Base-by-base conservation (phyloP, 1,139 yeast genomes). In the Saccharomycopsis crataegensis region DNA sequence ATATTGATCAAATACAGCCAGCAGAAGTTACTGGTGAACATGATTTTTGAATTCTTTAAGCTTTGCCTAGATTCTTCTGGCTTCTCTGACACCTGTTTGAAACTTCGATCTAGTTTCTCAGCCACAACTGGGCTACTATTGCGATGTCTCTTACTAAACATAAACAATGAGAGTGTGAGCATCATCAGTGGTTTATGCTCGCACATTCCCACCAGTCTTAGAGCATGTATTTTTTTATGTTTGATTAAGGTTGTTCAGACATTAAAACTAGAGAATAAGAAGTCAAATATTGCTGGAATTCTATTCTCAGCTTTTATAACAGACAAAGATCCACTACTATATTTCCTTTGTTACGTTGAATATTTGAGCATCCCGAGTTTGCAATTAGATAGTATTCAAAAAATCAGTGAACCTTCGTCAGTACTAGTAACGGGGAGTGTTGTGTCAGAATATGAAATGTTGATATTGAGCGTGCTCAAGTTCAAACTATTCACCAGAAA, bases 321-420 rank as follows among this genome's bases (percentile, higher is more conserved):
- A 22, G 48, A 45, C 14, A 49, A 50, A 16, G 53, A 50, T 31
- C 53, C 53, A 11, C 33, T 50, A 32, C 38, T 50, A 45, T 48
- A 43, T 41, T 40, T 32, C 40, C 49, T 32, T 45, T 48, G 49
- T 40, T 48, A 40, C 32, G 28, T 43, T 14, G 17, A 46, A 44
- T 48, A 36, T 22, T 38, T 48, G 11, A 16, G 33, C 12, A 28
- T 38, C 16, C 49, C 48, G 7, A n/a, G 11, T 12, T 33, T 45
- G 12, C 6, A 37, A 40, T 8, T 50, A n/a, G 32, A 16, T 37
- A 49, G 46, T 8, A 45, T 50, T 40, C 31, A 45, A 22, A 12
- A 41, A 14, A 32, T 45, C 41, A 49, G 46, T n/a, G 38, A 32
- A 3, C 43, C 46, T 8, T 28, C 17, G 8, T n/a, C n/a, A 14